phyloP scores from a whole-genome alignment of 768 basidiomycete genomes.

The Clathrus columnatus region DNA sequence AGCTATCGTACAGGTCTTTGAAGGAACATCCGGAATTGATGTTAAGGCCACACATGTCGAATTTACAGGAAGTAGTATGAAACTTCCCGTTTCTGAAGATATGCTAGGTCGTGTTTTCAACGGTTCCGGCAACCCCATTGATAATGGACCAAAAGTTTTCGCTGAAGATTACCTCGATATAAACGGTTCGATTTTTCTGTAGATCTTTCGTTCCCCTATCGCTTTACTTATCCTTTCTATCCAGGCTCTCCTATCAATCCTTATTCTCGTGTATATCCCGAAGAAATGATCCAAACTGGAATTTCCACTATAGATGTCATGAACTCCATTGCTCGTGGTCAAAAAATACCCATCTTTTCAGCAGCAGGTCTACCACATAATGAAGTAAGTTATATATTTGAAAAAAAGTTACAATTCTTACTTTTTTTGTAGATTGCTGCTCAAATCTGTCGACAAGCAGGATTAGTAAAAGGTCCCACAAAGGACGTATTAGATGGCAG shows the following conservation, averaged over 20 bases:
- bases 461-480: conserved; percentile 90
- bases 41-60: conserved; percentile 97
- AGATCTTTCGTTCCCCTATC: background rate
- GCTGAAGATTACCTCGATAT: conserved; percentile 99
- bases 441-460: conserved; percentile 99
- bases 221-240: background rate
- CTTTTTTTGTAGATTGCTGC: conserved; percentile 96
- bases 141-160: conserved; percentile 97
- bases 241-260: conserved; percentile 96
- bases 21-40: conserved; percentile 95
- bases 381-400: conserved; percentile 80
- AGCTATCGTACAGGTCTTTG: conserved; percentile 98
- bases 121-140: conserved; percentile 95
- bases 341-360: conserved; percentile 99
- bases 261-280: conserved; percentile 96
- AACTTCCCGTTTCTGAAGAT: conserved; percentile 96
- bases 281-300: conserved; percentile 99
- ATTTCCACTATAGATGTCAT: conserved; percentile 97
- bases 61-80: conserved; percentile 98
- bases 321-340: conserved; percentile 99
- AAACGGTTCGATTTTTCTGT: conserved; percentile 67
- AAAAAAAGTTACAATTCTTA: no score
- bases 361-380: conserved; percentile 98
- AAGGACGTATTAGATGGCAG: conserved; percentile 98
- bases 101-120: conserved; percentile 99